phyloP scores from a whole-genome alignment of 257 asterid species.

The Jaltomata sinuosa region DNA sequence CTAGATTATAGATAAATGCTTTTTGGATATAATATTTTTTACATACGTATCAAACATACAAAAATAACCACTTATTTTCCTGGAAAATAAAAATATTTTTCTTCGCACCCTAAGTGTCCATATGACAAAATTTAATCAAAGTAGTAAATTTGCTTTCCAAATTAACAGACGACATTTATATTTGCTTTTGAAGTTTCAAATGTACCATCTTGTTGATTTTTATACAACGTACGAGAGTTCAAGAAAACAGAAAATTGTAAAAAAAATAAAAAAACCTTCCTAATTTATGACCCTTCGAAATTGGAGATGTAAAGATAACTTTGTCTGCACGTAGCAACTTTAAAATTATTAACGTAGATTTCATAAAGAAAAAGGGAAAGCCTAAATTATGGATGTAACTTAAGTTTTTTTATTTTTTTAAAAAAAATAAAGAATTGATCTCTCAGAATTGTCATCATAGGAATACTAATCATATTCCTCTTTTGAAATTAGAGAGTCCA shows the following conservation, averaged over 20 bases:
- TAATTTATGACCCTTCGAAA: background rate
- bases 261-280: background rate
- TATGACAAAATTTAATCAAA: background rate
- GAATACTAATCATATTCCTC: background rate
- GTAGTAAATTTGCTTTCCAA: too few relatives aligned
- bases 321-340: background rate
- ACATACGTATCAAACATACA: too few relatives aligned
- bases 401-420: rapidly evolving
- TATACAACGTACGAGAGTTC: background rate
- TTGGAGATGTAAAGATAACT: background rate
- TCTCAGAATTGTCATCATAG: background rate
- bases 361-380: background rate
- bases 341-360: background rate
- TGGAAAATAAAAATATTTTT: too few relatives aligned
- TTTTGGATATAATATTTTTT: too few relatives aligned
- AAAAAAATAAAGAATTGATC: background rate
- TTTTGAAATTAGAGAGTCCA: background rate
- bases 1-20: too few relatives aligned
- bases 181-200: background rate
- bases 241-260: background rate
- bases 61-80: too few relatives aligned
- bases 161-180: background rate
- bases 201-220: background rate
- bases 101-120: background rate
- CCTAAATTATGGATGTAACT: background rate